Base-by-base conservation (phyloP, 108 stramenopile species). In the Bacterosira constricta region DNA sequence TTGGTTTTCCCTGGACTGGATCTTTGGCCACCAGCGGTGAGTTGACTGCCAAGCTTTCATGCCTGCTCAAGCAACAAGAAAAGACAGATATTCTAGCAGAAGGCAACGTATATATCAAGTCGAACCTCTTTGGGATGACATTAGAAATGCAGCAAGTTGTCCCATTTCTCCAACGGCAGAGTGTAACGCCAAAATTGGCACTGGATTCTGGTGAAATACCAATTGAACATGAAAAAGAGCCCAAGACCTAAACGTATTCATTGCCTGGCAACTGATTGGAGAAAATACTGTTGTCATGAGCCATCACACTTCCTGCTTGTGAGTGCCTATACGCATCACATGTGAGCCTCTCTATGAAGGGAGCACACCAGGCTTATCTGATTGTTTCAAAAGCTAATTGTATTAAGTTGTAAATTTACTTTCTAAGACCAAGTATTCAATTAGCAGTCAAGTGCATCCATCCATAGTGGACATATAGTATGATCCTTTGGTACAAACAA, bases 1-100 rank as follows among this genome's bases (percentile, higher is more conserved):
- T 53, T 35, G 58, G 61, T n/a, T 71, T 63, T n/a, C 51, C 51
- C 5, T 71, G 51, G 71, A 29, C 11, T 46, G 62, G 44, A 63
- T 54, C 27, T 54, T 34, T 12, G 2, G 53, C 13, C 6, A 54
- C 11, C 12, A 31, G 15, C 12, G 17, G 35, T n/a, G 53, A 34
- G 35, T 35, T n/a, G 35, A 12, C 2, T 23, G 7, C 11, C 0
- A 29, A 54, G 31, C 32, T 34, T 25, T 29, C 23, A 52, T 52
- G 9, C 51, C 12, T 29, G 23, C 12, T 11, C 27, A 52, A 52
- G 51, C 21, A 52, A 52, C 51, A 52, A 29, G 51, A 52, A 52
- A 27, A 52, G 29, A 54, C 31, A 8, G 30, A 1, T 11, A 34
- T 12, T n/a, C 17, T 32, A 2, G 30, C 53, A 31, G 32, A 35